These are phyloP conservation scores for Naganishia cerealis DNA, from an alignment of 1,284 basidiomycete genomes.

Conservation along the genomic window DNA sequence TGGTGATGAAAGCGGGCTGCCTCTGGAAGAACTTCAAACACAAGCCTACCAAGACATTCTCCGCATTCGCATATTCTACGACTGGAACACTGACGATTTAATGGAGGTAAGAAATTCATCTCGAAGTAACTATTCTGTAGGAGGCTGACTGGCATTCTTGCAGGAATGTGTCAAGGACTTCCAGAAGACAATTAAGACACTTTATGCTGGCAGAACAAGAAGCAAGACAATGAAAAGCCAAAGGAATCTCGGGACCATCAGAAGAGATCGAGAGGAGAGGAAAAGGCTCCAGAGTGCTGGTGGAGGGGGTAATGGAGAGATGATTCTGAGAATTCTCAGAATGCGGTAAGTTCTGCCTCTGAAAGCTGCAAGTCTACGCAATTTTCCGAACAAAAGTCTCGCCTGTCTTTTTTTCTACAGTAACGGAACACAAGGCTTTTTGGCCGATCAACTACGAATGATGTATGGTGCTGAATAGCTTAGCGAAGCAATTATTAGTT, in stretches of 20 bases:
- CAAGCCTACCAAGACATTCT: slow-evolving; percentile 91
- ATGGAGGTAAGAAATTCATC: slow-evolving; percentile 67
- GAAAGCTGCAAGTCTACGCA: background rate
- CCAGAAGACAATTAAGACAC: slow-evolving; percentile 68
- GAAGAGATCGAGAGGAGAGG: slow-evolving; percentile 88
- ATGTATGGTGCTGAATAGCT: slow-evolving; percentile 26
- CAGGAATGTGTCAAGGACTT: slow-evolving; percentile 83
- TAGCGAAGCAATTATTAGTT: too few species aligned
- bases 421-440: slow-evolving; percentile 30
- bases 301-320: slow-evolving; percentile 68
- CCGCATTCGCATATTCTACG: slow-evolving; percentile 87
- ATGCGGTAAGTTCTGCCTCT: slow-evolving; percentile 68
- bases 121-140: background rate
- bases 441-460: slow-evolving; percentile 27
- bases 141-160: slow-evolving; percentile 29
- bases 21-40: slow-evolving; percentile 86
- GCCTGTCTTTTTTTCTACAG: background rate
- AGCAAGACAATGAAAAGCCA: slow-evolving; percentile 85
- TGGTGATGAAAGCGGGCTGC: slow-evolving; percentile 80
- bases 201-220: slow-evolving; percentile 73
- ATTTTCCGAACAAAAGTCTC: background rate
- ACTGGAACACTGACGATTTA: slow-evolving; percentile 86
- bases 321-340: slow-evolving; percentile 84
- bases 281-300: slow-evolving; percentile 61
- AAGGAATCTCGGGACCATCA: slow-evolving; percentile 87